These are phyloP conservation scores for Metarhizium album DNA, from an alignment of 2,329 filamentous ascomycete genomes.

Conservation along the genomic window DNA sequence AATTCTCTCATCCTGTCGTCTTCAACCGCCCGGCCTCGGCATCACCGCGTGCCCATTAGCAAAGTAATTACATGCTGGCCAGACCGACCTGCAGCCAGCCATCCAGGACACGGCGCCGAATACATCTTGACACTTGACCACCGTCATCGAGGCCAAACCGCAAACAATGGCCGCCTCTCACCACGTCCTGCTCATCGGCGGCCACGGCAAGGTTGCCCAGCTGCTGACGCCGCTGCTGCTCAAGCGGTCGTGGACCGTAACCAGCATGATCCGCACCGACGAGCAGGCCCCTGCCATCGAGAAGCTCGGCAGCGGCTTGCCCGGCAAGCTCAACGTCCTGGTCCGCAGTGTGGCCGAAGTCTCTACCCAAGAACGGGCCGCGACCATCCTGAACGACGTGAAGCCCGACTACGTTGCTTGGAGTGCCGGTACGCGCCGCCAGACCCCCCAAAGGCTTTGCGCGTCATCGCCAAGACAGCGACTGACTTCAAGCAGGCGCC, in stretches of 20 bases:
- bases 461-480: background rate
- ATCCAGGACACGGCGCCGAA: too few relatives aligned
- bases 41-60: too few relatives aligned
- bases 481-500: slow-evolving; percentile 29
- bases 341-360: slow-evolving; percentile 64
- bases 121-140: background rate
- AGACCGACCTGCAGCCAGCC: too few relatives aligned
- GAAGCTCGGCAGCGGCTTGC: slow-evolving; percentile 44
- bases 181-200: slow-evolving; percentile 64
- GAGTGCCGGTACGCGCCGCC: slow-evolving; percentile 45
- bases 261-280: slow-evolving; percentile 64
- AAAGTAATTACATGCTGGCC: too few relatives aligned
- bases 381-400: slow-evolving; percentile 48
- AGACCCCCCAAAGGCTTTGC: background rate
- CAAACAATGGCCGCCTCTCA: slow-evolving; percentile 19
- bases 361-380: slow-evolving; percentile 49
- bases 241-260: slow-evolving; percentile 63
- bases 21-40: too few relatives aligned
- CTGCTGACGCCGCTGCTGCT: slow-evolving; percentile 68
- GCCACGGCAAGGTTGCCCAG: slow-evolving; percentile 70
- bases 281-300: slow-evolving; percentile 56
- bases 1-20: too few relatives aligned
- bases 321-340: slow-evolving; percentile 57
- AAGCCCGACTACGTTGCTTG: slow-evolving; percentile 57
- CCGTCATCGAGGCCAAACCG: background rate